These are phyloP conservation scores for Chrysoporthe puriensis DNA, from an alignment of 2,329 filamentous ascomycete species.

Conservation along the genomic window DNA sequence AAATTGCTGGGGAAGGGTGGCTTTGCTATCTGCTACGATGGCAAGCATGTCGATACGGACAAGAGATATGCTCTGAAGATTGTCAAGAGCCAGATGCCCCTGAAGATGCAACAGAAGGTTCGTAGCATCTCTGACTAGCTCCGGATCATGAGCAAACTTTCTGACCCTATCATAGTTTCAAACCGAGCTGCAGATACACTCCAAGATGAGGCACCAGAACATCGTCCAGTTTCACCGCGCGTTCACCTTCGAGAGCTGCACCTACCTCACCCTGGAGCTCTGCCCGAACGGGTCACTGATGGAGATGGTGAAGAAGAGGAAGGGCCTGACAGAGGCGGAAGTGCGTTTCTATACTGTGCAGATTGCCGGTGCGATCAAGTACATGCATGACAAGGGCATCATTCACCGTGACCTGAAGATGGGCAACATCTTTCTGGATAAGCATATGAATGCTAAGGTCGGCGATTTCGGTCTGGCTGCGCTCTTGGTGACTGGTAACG, in stretches of 20 bases:
- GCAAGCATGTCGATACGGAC: conserved; percentile 66
- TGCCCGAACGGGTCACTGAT: conserved; percentile 96
- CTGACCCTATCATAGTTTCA: conserved; percentile 56
- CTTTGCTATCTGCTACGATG: conserved; percentile 81
- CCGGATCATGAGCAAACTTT: background rate
- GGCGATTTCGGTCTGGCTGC: conserved; percentile 96
- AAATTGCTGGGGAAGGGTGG: conserved; percentile 78
- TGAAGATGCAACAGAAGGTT: conserved; percentile 85
- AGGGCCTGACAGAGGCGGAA: conserved; percentile 89
- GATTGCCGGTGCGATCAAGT: conserved; percentile 95
- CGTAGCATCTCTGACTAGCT: conserved; percentile 28
- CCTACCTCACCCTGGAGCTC: conserved; percentile 91
- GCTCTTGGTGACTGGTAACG: conserved; percentile 85
- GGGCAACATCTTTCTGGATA: conserved; percentile 95
- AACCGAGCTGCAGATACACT: conserved; percentile 94
- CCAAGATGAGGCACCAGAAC: conserved; percentile 94
- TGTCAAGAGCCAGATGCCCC: conserved; percentile 79
- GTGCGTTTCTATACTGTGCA: conserved; percentile 93
- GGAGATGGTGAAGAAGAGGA: conserved; percentile 95
- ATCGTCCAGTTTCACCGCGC: conserved; percentile 95
- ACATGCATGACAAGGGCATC: conserved; percentile 93
- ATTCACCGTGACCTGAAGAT: conserved; percentile 98
- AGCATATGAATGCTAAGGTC: conserved; percentile 95
- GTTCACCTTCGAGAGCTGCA: conserved; percentile 86
- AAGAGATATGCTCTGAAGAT: conserved; percentile 79